phyloP scores from a whole-genome alignment of 2,329 filamentous ascomycete species.

The Phialophora chinensis region DNA sequence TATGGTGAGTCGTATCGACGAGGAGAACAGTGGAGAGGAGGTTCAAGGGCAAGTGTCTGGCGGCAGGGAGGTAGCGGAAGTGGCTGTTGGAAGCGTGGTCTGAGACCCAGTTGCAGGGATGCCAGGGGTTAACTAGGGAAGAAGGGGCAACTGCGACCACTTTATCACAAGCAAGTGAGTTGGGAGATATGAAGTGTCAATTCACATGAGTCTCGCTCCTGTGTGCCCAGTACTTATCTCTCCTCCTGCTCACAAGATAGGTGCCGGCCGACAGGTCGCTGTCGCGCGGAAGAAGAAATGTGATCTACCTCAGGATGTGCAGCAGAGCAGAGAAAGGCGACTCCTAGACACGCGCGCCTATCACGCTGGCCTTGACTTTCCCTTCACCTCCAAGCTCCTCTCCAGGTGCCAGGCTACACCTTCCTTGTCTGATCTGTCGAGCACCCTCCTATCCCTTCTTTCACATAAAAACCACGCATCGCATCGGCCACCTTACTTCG shows the following conservation, averaged over 20 bases:
- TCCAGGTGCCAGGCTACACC: not conserved
- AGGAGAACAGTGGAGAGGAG: slow-evolving; percentile 19
- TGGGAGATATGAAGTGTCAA: not conserved
- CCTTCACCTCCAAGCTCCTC: not conserved
- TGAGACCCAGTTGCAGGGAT: slow-evolving; percentile 28
- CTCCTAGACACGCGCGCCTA: not conserved
- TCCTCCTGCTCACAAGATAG: not conserved
- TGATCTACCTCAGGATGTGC: not conserved
- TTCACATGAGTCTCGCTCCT: not conserved
- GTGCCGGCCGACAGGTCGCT: not conserved
- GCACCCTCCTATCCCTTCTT: not conserved
- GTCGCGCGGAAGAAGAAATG: slow-evolving; percentile 1
- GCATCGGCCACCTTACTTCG: not conserved
- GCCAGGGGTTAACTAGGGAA: slow-evolving; percentile 5
- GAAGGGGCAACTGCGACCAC: slow-evolving; percentile 18
- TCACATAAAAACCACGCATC: not conserved
- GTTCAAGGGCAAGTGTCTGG: slow-evolving; percentile 16
- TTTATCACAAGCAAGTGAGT: slow-evolving; percentile 15
- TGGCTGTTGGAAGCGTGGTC: slow-evolving; percentile 14
- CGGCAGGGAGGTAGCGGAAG: slow-evolving; percentile 11
- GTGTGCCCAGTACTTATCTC: not conserved
- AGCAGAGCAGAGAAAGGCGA: not conserved
- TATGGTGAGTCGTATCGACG: slow-evolving; percentile 17
- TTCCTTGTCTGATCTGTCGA: not conserved
- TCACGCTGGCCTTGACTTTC: not conserved